Evolutionary conservation across 495 filamentous ascomycete species (phyloP), one percentile per base, ranked within the genome.

Genomic region (Annulohypoxylon stygium): DNA sequence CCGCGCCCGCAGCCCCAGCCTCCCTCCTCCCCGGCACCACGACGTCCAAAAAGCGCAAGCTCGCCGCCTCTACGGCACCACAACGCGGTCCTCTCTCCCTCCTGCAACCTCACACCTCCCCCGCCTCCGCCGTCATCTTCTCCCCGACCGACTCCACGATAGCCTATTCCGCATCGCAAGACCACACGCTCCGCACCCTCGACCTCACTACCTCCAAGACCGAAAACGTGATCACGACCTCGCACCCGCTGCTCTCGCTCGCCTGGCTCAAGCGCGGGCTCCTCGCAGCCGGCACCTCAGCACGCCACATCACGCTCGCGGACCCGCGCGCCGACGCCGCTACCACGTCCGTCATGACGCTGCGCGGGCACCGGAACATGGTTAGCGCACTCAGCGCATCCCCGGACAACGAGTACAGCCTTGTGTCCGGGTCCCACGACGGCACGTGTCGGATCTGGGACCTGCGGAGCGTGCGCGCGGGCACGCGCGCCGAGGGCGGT

Each of bases 361-460:
- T 99, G 26, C 87, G 93, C 26, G 96, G 96, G 0, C 96, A 99
- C 81, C 89, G 88, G 43, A 97, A 97, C 82, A 90, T 90, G 61
- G 93, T 97, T 6, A 88, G 90, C 14, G 84, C 85, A 30, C 80
- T 99, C 23, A 88, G 90, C 14, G 82, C 88, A 6, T 88, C 92
- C 69, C 93, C 93, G 0, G 84, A 88, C 41, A 94, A 90, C 80
- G 86, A 90, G 67, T 95, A 93, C 80, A 88, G 92, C 37, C 86
- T 99, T 5, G 92, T 93, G 7, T 93, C 90, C 26, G 94, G 90
- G 14, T 90, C 90, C 26, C 92, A 96, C 81, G 96, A 99, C 80
- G 94, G 96, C 3, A 97, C 93, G 9, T 93, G 91, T 79, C 86
- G 93, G 41, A 86, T 98, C 39, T 99, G 96, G 96, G 96, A 99